A percentile compares a stretch with the other conserved stretches of the same genome.
Conservation (phyloP, 345 rosid genomes). For the Acer negundo region DNA sequence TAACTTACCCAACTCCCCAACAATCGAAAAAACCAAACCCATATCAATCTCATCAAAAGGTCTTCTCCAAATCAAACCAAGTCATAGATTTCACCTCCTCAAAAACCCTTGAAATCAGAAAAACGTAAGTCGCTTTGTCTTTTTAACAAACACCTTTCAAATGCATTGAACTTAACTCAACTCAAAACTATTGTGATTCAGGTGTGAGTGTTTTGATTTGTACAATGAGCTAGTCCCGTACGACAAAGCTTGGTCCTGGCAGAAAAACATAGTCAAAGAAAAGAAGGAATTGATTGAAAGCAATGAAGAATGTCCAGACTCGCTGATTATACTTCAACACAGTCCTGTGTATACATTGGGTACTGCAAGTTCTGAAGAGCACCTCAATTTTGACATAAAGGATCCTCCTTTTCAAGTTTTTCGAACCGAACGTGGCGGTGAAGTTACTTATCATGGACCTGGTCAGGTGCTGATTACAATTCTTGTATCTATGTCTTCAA, state of each 20-base stretch:
- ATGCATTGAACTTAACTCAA: conserved; percentile 11
- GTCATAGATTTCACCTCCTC: conserved; percentile 9
- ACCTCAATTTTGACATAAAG: conserved; percentile 57
- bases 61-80: conserved; percentile 1
- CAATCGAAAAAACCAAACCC: neutral
- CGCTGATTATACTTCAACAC: conserved; percentile 71
- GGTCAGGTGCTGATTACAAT: conserved; percentile 62
- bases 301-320: conserved; percentile 63
- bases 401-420: conserved; percentile 71
- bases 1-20: conserved; percentile 12
- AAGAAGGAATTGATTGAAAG: conserved; percentile 57
- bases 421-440: conserved; percentile 89
- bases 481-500: neutral
- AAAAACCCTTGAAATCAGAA: conserved; percentile 13
- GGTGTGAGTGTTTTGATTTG: conserved; percentile 74
- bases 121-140: conserved; percentile 31
- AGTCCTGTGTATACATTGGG: conserved; percentile 81
- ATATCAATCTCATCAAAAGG: neutral
- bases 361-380: conserved; percentile 52
- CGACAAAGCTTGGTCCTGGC: conserved; percentile 79
- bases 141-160: conserved; percentile 35
- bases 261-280: conserved; percentile 50
- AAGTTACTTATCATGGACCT: conserved; percentile 92
- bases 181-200: conserved; percentile 23
- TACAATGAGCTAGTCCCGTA: conserved; percentile 64